Evolutionary conservation across 495 filamentous ascomycete species (phyloP).

Genomic region (Penicillium waksmanii): DNA sequence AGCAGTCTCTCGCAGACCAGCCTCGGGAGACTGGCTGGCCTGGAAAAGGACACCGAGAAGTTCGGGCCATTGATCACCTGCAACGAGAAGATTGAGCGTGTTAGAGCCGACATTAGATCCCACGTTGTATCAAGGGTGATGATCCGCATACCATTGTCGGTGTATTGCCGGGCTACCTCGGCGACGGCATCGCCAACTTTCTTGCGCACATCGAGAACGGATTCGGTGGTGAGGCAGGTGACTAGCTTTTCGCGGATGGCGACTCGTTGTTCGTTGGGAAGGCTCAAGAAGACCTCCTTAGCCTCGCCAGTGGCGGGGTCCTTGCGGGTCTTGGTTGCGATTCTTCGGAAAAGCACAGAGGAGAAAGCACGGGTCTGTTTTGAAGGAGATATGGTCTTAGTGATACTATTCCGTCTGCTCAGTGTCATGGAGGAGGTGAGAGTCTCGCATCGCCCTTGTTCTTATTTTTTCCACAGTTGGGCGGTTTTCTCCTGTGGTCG

Average conservation of each 20-base stretch:
- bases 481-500: conserved; percentile 2
- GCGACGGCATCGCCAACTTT: conserved; percentile 97
- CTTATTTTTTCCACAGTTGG: conserved; percentile 7
- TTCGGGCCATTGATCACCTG: conserved; percentile 88
- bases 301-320: conserved; percentile 67
- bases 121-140: background rate
- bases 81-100: conserved; percentile 21
- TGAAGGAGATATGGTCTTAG: conserved; percentile 3
- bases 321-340: conserved; percentile 85
- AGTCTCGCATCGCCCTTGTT: conserved; percentile 10
- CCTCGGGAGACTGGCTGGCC: conserved; percentile 80
- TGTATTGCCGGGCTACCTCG: conserved; percentile 92
- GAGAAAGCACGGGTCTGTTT: conserved; percentile 81
- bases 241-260: conserved; percentile 83
- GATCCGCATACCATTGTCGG: conserved; percentile 74
- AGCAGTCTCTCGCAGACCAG: conserved; percentile 82
- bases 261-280: conserved; percentile 68
- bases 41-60: conserved; percentile 83
- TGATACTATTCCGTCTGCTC: background rate
- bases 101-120: conserved; percentile 23
- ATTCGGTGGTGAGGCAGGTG: conserved; percentile 71
- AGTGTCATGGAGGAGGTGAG: background rate
- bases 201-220: conserved; percentile 73
- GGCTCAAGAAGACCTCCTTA: conserved; percentile 79
- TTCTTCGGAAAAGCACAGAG: conserved; percentile 92